These are phyloP conservation scores for Boletus reticuloceps DNA, from an alignment of 768 basidiomycete genomes.

Conservation along the genomic window DNA sequence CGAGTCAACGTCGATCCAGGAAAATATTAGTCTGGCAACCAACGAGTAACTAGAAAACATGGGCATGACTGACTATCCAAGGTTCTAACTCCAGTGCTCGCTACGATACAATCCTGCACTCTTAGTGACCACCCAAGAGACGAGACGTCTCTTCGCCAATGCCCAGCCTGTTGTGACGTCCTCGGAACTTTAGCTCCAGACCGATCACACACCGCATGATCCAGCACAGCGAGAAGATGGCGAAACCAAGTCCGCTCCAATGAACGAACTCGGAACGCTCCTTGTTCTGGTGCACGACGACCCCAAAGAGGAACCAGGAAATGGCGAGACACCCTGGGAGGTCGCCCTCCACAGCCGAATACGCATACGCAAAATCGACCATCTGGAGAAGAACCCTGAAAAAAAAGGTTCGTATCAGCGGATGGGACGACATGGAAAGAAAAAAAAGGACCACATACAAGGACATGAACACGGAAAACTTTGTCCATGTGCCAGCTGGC, in stretches of 20 bases:
- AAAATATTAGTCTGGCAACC: background rate
- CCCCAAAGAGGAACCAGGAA: slow-evolving; percentile 62
- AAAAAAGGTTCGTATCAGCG: background rate
- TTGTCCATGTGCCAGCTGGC: slow-evolving; percentile 56
- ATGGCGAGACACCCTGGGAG: slow-evolving; percentile 67
- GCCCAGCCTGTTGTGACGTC: slow-evolving; percentile 31
- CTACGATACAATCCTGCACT: background rate
- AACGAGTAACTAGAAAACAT: background rate
- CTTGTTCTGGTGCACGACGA: slow-evolving; percentile 51
- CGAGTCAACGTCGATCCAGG: background rate
- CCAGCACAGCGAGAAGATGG: slow-evolving; percentile 61
- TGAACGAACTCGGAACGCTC: slow-evolving; percentile 54
- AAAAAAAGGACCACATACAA: slow-evolving; percentile 34
- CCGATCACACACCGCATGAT: slow-evolving; percentile 55
- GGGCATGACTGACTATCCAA: slow-evolving; percentile 6
- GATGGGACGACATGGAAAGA: background rate
- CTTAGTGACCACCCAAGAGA: slow-evolving; percentile 28
- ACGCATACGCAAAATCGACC: slow-evolving; percentile 63
- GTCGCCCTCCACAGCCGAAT: slow-evolving; percentile 62
- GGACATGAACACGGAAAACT: slow-evolving; percentile 59
- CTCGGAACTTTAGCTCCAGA: slow-evolving; percentile 34
- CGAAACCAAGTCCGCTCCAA: slow-evolving; percentile 63
- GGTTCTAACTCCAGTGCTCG: background rate
- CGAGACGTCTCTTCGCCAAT: slow-evolving; percentile 33
- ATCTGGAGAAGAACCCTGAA: slow-evolving; percentile 53